These are phyloP conservation scores for Neurospora sp. DNA, from an alignment of 495 filamentous ascomycete species.

Conservation along the genomic window DNA sequence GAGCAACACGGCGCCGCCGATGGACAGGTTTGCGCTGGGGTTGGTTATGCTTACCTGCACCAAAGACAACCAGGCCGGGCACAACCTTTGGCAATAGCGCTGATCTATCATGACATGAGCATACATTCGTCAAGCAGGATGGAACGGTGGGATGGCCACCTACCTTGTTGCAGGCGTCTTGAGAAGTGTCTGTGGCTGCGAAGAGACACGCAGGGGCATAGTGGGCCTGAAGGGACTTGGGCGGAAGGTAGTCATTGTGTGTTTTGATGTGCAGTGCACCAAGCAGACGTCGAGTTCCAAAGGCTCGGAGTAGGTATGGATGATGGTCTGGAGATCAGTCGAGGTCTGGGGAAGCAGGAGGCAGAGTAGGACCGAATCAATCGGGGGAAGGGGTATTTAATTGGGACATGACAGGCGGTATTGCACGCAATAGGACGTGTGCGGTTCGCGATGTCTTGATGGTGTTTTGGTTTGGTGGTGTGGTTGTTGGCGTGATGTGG, in stretches of 20 bases:
- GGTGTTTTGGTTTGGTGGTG: background rate
- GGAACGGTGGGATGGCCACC: background rate
- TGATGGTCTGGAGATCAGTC: background rate
- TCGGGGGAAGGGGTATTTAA: background rate
- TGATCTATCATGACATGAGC: background rate
- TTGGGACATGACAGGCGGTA: background rate
- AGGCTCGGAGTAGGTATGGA: background rate
- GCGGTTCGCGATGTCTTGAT: background rate
- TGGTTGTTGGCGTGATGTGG: background rate
- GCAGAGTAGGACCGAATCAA: background rate
- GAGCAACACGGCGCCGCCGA: background rate
- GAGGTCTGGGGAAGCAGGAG: background rate
- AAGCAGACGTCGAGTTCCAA: background rate
- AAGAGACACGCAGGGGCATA: background rate
- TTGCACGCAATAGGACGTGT: background rate
- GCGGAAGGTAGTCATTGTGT: background rate
- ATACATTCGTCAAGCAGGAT: background rate
- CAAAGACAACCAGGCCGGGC: conserved; percentile 18
- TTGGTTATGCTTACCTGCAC: conserved; percentile 15
- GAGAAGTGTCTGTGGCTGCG: background rate
- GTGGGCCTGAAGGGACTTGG: background rate
- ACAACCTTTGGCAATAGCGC: background rate
- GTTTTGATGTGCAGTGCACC: background rate
- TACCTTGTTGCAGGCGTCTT: background rate
- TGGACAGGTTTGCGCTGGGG: background rate